Evolutionary conservation across 1,284 basidiomycete genomes (phyloP).

Genomic region (Puccinia horiana): DNA sequence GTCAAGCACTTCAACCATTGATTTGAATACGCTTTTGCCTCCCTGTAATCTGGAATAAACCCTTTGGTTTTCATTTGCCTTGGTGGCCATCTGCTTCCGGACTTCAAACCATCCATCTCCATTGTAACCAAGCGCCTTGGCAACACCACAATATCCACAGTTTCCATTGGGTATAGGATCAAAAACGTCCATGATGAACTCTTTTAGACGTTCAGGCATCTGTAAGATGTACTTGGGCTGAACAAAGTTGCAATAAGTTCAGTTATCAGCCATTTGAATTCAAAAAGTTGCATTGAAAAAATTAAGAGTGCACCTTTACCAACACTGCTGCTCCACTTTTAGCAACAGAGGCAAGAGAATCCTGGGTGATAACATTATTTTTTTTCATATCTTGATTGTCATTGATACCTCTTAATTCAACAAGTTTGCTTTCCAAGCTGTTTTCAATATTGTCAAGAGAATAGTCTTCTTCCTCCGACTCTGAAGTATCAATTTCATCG

Average conservation of each 20-base stretch:
- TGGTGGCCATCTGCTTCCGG: not conserved
- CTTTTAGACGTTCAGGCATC: not conserved
- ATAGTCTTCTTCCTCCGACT: not conserved
- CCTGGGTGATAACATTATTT: no score
- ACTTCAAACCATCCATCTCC: not conserved
- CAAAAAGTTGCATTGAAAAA: no score
- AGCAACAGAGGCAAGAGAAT: no score
- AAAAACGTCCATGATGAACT: not conserved
- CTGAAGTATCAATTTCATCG: not conserved
- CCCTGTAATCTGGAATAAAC: not conserved
- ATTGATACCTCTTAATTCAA: no score
- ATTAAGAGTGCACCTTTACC: no score
- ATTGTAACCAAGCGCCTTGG: not conserved
- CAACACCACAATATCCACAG: not conserved
- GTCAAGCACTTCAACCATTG: no score
- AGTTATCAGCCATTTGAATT: no score
- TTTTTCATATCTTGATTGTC: no score
- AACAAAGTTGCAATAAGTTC: no score
- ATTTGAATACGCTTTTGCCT: not conserved
- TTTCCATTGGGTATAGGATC: no score
- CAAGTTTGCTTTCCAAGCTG: no score
- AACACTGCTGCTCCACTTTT: no score
- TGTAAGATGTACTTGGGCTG: not conserved
- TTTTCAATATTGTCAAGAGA: not conserved
- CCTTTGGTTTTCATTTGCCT: not conserved